Conservation (phyloP, 495 filamentous ascomycete genomes). For the Cairneyella variabilis region DNA sequence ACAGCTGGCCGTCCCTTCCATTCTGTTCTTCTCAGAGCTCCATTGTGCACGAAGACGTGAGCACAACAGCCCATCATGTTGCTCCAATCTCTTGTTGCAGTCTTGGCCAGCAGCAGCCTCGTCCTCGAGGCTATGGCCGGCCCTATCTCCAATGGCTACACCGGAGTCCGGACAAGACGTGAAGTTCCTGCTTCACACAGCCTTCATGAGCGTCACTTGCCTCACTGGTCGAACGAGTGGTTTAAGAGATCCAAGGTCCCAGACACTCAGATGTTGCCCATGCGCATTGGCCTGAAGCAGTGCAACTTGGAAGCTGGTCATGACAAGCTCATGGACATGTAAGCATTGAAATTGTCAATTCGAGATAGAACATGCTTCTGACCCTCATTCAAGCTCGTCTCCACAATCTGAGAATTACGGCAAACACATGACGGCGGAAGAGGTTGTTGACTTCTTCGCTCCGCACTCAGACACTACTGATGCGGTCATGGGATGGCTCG, state of each 20-base stretch:
- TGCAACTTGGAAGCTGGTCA: constrained; percentile 46
- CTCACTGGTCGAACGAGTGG: constrained; percentile 25
- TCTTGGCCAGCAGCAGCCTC: constrained; percentile 25
- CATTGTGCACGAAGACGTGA: not conserved
- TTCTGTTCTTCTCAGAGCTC: not conserved
- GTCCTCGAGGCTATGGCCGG: constrained; percentile 21
- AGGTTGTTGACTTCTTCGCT: constrained; percentile 25
- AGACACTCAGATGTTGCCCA: constrained; percentile 17
- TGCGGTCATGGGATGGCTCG: constrained; percentile 21
- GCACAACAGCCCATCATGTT: constrained; percentile 22
- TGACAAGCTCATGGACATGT: constrained; percentile 51
- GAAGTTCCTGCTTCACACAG: constrained; percentile 27
- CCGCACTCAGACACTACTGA: constrained; percentile 13
- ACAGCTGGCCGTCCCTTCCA: not conserved
- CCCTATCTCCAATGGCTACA: constrained; percentile 15
- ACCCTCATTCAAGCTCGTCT: constrained; percentile 10
- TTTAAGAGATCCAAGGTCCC: constrained; percentile 15
- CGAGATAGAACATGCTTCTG: not conserved
- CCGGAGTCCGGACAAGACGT: constrained; percentile 15
- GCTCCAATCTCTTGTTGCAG: constrained; percentile 21
- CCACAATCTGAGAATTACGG: constrained; percentile 23
- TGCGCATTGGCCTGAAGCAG: constrained; percentile 52
- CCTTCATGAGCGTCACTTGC: constrained; percentile 32
- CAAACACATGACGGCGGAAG: constrained; percentile 22
- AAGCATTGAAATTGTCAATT: not conserved